Evolutionary conservation across 495 filamentous ascomycete genomes (phyloP).

Genomic region (Glonium stellatum): DNA sequence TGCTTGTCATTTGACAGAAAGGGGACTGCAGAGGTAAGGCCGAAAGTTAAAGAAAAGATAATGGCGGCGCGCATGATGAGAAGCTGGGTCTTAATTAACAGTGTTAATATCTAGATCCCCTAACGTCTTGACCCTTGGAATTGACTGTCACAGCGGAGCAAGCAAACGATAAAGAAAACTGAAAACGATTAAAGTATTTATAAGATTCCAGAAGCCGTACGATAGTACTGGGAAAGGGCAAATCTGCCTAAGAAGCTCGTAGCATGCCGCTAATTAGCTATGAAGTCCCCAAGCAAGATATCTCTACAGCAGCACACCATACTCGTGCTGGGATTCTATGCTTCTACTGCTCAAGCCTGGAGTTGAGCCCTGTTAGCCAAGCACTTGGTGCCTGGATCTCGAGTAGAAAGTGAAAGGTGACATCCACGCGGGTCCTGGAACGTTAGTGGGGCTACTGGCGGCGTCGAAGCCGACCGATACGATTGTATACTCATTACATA

Average conservation of each 20-base stretch:
- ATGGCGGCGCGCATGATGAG: neutral
- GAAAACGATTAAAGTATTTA: neutral
- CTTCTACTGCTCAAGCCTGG: neutral
- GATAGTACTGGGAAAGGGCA: neutral
- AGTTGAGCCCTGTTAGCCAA: neutral
- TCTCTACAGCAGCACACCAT: too few species aligned
- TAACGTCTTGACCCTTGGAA: neutral
- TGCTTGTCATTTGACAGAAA: constrained; percentile 10
- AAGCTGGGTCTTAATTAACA: neutral
- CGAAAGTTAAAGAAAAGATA: neutral
- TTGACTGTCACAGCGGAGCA: neutral
- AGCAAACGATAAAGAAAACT: neutral
- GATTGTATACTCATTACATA: neutral
- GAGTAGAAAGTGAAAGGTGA: neutral
- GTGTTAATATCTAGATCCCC: neutral
- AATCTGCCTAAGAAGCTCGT: neutral
- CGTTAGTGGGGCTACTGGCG: too few species aligned
- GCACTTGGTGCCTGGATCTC: neutral
- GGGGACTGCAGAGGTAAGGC: constrained; percentile 11
- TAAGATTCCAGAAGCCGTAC: neutral
- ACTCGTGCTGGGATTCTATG: neutral
- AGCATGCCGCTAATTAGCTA: neutral
- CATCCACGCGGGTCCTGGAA: neutral
- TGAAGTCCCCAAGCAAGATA: too few species aligned
- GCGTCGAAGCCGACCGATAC: too few species aligned